Percentiles rank a stretch among this genome's conserved stretches.
phyloP scores from a whole-genome alignment of 495 filamentous ascomycete genomes.

The Parathielavia hyrcaniae region DNA sequence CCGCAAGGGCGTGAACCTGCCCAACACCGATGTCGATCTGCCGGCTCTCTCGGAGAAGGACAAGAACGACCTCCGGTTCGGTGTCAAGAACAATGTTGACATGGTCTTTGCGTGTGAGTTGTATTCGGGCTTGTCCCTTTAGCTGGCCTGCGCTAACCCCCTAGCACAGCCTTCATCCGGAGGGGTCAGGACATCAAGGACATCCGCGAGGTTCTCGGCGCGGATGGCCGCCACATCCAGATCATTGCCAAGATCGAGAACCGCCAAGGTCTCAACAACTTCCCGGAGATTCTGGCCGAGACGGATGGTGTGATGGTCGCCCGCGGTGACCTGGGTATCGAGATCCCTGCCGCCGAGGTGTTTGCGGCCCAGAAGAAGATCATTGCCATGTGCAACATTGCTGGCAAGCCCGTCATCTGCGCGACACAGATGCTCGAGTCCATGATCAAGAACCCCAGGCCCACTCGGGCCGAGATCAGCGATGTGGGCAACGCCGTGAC shows the following conservation, averaged over 20 bases:
- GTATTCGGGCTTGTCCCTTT: not conserved
- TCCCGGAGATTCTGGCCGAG: slow-evolving; percentile 90
- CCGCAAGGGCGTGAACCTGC: slow-evolving; percentile 97
- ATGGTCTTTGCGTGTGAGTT: slow-evolving; percentile 83
- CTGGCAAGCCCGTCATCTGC: slow-evolving; percentile 96
- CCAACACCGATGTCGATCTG: slow-evolving; percentile 96
- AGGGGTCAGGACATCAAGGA: slow-evolving; percentile 81
- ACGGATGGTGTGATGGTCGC: slow-evolving; percentile 99
- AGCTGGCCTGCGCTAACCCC: not conserved
- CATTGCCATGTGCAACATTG: slow-evolving; percentile 99
- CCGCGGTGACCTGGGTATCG: slow-evolving; percentile 96
- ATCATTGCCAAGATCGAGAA: slow-evolving; percentile 99
- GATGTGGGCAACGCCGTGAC: slow-evolving; percentile 98
- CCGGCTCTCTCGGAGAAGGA: slow-evolving; percentile 98
- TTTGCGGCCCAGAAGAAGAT: slow-evolving; percentile 99
- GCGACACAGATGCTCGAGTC: slow-evolving; percentile 77
- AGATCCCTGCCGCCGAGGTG: slow-evolving; percentile 96
- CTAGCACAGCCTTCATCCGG: slow-evolving; percentile 69
- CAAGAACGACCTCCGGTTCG: slow-evolving; percentile 83
- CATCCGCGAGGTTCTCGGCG: slow-evolving; percentile 85
- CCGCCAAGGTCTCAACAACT: slow-evolving; percentile 96
- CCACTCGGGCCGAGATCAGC: slow-evolving; percentile 94
- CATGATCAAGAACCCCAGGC: slow-evolving; percentile 99
- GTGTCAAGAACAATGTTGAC: slow-evolving; percentile 95
- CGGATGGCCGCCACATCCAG: slow-evolving; percentile 93